These are phyloP conservation scores for Phragmites australis DNA, from an alignment of 176 grass and related monocot genomes.

Conservation along the genomic window DNA sequence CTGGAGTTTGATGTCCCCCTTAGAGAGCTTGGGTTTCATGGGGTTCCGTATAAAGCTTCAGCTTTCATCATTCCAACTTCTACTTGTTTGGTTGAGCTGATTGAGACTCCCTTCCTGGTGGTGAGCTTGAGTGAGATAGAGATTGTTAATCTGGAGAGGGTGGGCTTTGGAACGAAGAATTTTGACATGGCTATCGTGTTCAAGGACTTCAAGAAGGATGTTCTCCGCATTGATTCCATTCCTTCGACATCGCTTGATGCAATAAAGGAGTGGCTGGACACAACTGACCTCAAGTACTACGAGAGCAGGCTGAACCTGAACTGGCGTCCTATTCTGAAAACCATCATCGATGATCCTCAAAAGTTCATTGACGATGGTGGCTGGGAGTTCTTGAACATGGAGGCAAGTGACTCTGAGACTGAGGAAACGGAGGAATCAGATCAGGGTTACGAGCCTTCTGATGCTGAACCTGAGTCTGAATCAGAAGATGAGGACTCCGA, in stretches of 20 bases:
- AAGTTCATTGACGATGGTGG: conserved; percentile 87
- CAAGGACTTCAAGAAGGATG: conserved; percentile 91
- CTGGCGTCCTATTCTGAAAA: conserved; percentile 93
- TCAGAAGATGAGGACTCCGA: conserved; percentile 68
- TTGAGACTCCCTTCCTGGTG: conserved; percentile 80
- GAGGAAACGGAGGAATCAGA: conserved; percentile 83
- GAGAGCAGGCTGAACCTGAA: conserved; percentile 90
- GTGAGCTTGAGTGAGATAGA: conserved; percentile 80
- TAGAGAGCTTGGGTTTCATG: conserved; percentile 86
- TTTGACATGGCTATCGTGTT: conserved; percentile 97
- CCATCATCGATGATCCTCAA: conserved; percentile 76
- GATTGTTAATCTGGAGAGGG: conserved; percentile 92
- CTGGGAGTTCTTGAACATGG: conserved; percentile 92
- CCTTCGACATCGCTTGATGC: conserved; percentile 65
- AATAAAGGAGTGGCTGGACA: conserved; percentile 95
- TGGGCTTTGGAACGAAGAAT: conserved; percentile 84
- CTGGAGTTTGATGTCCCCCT: conserved; percentile 81
- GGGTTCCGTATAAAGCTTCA: conserved; percentile 78
- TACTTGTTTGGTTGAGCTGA: conserved; percentile 80
- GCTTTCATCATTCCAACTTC: conserved; percentile 91
- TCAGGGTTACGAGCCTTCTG: conserved; percentile 76
- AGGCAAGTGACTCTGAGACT: conserved; percentile 81
- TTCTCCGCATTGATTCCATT: conserved; percentile 86
- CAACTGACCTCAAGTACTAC: conserved; percentile 93
- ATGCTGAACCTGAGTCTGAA: conserved; percentile 68